phyloP scores from a whole-genome alignment of 768 basidiomycete species.

The Albatrellus ellisii region DNA sequence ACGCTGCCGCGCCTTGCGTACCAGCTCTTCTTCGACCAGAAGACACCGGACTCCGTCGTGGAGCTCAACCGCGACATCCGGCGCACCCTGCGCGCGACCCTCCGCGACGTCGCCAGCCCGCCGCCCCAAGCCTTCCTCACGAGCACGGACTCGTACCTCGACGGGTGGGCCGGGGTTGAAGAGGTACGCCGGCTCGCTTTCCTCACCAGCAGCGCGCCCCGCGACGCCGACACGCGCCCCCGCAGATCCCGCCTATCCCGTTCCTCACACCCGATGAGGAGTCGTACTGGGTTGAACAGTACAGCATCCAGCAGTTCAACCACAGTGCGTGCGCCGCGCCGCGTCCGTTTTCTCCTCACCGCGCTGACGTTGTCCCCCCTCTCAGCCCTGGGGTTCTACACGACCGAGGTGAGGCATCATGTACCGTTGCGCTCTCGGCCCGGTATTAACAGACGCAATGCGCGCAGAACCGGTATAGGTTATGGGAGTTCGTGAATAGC shows the following conservation, averaged over 20 bases:
- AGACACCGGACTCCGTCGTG: slow-evolving; percentile 30
- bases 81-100: slow-evolving; percentile 41
- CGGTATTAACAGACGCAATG: too few relatives aligned
- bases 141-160: slow-evolving; percentile 35
- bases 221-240: slow-evolving; percentile 3
- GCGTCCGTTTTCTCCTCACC: background rate
- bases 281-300: slow-evolving; percentile 58
- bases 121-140: slow-evolving; percentile 43
- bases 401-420: slow-evolving; percentile 30
- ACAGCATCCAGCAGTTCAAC: slow-evolving; percentile 40
- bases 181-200: too few relatives aligned
- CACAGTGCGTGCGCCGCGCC: slow-evolving; percentile 33
- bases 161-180: slow-evolving; percentile 34
- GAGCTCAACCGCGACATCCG: slow-evolving; percentile 47
- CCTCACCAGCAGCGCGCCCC: too few relatives aligned
- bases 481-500: slow-evolving; percentile 24
- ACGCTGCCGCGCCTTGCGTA: slow-evolving; percentile 44
- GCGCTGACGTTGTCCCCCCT: background rate
- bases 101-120: slow-evolving; percentile 38
- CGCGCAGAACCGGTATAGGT: slow-evolving; percentile 25
- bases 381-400: slow-evolving; percentile 56
- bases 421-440: too few relatives aligned
- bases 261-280: slow-evolving; percentile 52
- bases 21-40: slow-evolving; percentile 38
- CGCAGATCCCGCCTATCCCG: slow-evolving; percentile 44